Conservation (phyloP, 176 grass and related monocot genomes). For the Avena sativa region DNA sequence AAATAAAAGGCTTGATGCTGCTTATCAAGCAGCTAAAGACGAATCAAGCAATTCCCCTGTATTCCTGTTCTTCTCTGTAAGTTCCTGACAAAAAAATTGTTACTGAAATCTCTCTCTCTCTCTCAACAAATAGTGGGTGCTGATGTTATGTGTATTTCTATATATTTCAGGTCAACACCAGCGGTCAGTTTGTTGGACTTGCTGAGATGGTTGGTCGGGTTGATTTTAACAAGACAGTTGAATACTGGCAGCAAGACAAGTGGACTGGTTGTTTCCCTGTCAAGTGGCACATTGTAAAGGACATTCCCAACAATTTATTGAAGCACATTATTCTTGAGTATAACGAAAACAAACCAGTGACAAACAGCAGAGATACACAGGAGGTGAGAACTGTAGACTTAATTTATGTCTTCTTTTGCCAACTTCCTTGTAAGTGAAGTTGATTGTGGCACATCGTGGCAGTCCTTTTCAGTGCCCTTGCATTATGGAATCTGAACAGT, state of each 20-base stretch:
- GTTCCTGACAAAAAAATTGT: slow-evolving; percentile 17
- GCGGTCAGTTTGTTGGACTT: slow-evolving; percentile 87
- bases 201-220: slow-evolving; percentile 80
- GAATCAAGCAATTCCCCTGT: slow-evolving; percentile 58
- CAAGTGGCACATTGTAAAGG: slow-evolving; percentile 97
- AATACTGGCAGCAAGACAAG: slow-evolving; percentile 96
- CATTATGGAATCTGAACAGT: background rate
- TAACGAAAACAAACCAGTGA: slow-evolving; percentile 96
- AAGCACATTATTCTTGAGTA: slow-evolving; percentile 91
- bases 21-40: slow-evolving; percentile 81
- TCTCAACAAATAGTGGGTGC: slow-evolving; percentile 2
- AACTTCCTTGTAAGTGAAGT: background rate
- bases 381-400: slow-evolving; percentile 58
- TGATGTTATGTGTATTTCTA: slow-evolving; percentile 26
- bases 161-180: slow-evolving; percentile 72
- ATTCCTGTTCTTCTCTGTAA: slow-evolving; percentile 95
- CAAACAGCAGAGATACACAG: slow-evolving; percentile 91
- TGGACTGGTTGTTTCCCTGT: slow-evolving; percentile 94
- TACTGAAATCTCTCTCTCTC: background rate
- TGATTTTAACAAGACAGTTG: slow-evolving; percentile 87
- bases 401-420: background rate
- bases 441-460: slow-evolving; percentile 21
- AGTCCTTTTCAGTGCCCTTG: background rate
- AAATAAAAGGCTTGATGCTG: slow-evolving; percentile 86
- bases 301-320: slow-evolving; percentile 81